Percentiles rank a stretch among this genome's conserved stretches.
These are phyloP conservation scores for Babesia ovis DNA, from an alignment of 169 alveolate species.

Conservation along the genomic window DNA sequence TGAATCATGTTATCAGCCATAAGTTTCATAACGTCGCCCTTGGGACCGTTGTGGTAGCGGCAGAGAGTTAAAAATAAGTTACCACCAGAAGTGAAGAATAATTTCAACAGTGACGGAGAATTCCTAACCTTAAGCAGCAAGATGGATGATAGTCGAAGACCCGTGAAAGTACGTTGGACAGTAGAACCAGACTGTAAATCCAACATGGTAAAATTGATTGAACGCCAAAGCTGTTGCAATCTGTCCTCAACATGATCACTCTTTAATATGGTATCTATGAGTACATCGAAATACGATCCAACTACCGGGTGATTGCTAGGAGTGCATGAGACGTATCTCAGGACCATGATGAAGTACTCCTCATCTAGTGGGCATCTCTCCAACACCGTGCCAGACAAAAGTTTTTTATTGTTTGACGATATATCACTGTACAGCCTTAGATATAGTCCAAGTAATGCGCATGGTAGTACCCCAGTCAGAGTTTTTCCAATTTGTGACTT, in stretches of 20 bases:
- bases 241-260: conserved; percentile 9
- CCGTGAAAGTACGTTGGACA: conserved; percentile 37
- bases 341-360: neutral
- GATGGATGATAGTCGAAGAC: conserved; percentile 15
- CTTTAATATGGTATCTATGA: neutral
- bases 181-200: conserved; percentile 12
- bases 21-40: conserved; percentile 1
- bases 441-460: conserved; percentile 20
- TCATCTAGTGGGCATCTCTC: conserved; percentile 7
- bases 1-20: conserved; percentile 8
- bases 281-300: conserved; percentile 25
- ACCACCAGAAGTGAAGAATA: neutral
- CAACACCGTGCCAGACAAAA: conserved; percentile 14
- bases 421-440: conserved; percentile 13
- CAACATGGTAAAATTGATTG: conserved; percentile 27
- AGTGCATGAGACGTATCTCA: conserved; percentile 41
- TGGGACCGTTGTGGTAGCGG: conserved; percentile 21
- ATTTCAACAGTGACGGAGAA: neutral
- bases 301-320: conserved; percentile 43
- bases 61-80: conserved; percentile 7
- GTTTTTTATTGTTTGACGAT: neutral
- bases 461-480: conserved; percentile 25
- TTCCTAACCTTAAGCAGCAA: conserved; percentile 25
- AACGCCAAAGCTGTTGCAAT: conserved; percentile 32
- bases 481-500: neutral